Evolutionary conservation across 495 filamentous ascomycete genomes (phyloP).

Genomic region (Amorphotheca resinae): DNA sequence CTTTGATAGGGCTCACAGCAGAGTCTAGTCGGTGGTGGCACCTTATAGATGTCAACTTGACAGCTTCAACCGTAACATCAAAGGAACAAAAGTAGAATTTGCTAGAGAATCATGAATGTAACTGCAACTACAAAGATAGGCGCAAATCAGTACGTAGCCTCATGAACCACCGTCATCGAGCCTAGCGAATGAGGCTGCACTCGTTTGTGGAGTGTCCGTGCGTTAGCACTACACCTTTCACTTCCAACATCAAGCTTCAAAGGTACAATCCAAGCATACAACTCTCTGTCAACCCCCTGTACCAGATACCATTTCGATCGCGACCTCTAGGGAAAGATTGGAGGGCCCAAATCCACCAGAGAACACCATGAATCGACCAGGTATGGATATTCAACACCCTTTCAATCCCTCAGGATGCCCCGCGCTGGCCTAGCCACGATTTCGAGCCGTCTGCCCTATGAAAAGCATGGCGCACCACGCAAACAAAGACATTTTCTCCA

Average conservation of each 20-base stretch:
- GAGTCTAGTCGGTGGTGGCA: no score
- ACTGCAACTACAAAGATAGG: no score
- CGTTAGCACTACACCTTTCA: constrained; percentile 1
- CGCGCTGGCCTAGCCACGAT: constrained; percentile 4
- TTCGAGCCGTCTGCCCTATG: not conserved
- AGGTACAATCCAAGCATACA: constrained; percentile 3
- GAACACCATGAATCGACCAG: constrained; percentile 44
- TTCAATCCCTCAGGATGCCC: constrained; percentile 20
- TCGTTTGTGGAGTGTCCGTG: not conserved
- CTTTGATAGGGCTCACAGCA: no score
- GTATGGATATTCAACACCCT: constrained; percentile 30
- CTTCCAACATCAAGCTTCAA: not conserved
- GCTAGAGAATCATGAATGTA: no score
- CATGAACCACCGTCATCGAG: not conserved
- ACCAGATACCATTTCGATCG: not conserved
- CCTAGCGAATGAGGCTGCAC: not conserved
- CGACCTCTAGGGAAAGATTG: not conserved
- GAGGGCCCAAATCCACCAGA: not conserved
- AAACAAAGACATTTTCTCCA: not conserved
- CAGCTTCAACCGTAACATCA: no score
- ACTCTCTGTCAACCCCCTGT: not conserved
- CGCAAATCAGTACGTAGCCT: no score
- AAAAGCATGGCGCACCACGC: not conserved
- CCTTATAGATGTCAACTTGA: no score
- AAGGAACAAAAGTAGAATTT: no score